These are phyloP conservation scores for Ophiostoma sp. DNA, from an alignment of 2,329 filamentous ascomycete species.

Conservation along the genomic window DNA sequence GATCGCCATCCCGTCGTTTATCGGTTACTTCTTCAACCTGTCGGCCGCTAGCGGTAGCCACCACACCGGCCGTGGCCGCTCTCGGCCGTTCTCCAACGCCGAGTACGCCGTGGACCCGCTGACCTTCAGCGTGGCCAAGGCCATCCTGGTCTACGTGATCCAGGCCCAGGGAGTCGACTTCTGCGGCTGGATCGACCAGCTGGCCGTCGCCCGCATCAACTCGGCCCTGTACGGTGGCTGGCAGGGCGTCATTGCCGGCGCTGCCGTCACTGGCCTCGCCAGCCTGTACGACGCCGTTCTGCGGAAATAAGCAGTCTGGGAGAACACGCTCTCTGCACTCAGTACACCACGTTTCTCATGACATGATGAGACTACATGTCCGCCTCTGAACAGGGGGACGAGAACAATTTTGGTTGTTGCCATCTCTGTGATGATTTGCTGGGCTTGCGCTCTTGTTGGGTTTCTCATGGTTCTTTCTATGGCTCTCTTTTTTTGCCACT, in stretches of 20 bases:
- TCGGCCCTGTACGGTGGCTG: constrained; percentile 70
- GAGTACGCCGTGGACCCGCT: constrained; percentile 76
- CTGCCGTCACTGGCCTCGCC: constrained; percentile 65
- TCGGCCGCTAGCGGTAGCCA: constrained; percentile 52
- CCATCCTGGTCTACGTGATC: constrained; percentile 75
- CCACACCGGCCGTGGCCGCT: constrained; percentile 46
- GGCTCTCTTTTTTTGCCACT: neutral
- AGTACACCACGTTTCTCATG: neutral
- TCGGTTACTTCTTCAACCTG: constrained; percentile 90
- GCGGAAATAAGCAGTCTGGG: constrained; percentile 54
- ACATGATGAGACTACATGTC: neutral
- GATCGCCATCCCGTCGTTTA: constrained; percentile 65
- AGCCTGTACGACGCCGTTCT: constrained; percentile 78
- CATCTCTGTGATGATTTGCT: constrained; percentile 9
- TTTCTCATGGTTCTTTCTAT: neutral
- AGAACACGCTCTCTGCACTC: neutral
- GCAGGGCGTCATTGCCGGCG: constrained; percentile 66
- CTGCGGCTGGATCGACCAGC: constrained; percentile 60
- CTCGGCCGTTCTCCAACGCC: constrained; percentile 38
- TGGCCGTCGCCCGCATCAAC: constrained; percentile 64
- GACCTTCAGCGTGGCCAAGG: constrained; percentile 87
- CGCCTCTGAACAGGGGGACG: neutral
- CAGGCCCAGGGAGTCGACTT: constrained; percentile 68
- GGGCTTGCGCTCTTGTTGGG: neutral
- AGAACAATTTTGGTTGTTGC: neutral